Conservation (phyloP, 2,329 filamentous ascomycete genomes). For the Penicillium sp. region DNA sequence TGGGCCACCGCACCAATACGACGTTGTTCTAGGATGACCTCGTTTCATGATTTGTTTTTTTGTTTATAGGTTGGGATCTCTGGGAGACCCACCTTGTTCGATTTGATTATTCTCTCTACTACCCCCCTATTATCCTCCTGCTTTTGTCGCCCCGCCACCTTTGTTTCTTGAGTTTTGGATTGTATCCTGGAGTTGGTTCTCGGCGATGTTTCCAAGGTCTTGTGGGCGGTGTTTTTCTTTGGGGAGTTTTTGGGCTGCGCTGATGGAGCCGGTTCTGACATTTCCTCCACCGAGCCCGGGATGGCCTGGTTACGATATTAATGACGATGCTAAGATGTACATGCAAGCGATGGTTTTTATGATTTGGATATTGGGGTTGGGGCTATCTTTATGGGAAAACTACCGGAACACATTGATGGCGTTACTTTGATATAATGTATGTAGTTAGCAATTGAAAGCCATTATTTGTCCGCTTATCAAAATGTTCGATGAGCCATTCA, state of each 20-base stretch:
- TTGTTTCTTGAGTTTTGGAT: conserved; percentile 19
- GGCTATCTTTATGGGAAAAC: conserved; percentile 17
- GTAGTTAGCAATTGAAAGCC: conserved; percentile 21
- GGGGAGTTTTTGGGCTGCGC: conserved; percentile 32
- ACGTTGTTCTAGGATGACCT: conserved; percentile 30
- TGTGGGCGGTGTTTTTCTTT: conserved; percentile 24
- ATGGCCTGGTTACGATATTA: conserved; percentile 40
- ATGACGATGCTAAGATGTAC: conserved; percentile 43
- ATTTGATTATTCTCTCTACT: conserved; percentile 3
- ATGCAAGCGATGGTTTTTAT: conserved; percentile 39
- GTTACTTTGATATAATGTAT: conserved; percentile 20
- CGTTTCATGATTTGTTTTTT: conserved; percentile 2
- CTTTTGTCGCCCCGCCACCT: neutral
- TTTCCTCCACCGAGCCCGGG: conserved; percentile 28
- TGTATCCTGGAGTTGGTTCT: conserved; percentile 19
- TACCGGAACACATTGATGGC: conserved; percentile 19
- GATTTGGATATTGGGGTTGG: conserved; percentile 28
- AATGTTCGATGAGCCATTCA: conserved; percentile 1
- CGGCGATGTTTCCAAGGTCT: conserved; percentile 22
- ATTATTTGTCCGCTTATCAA: conserved; percentile 17
- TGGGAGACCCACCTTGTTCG: conserved; percentile 4
- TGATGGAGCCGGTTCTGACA: conserved; percentile 26
- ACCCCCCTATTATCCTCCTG: conserved; percentile 1
- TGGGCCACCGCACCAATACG: conserved; percentile 36
- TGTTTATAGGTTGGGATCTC: neutral